Evolutionary conservation across 2,329 filamentous ascomycete species (phyloP).

Genomic region (Venturia asperata): DNA sequence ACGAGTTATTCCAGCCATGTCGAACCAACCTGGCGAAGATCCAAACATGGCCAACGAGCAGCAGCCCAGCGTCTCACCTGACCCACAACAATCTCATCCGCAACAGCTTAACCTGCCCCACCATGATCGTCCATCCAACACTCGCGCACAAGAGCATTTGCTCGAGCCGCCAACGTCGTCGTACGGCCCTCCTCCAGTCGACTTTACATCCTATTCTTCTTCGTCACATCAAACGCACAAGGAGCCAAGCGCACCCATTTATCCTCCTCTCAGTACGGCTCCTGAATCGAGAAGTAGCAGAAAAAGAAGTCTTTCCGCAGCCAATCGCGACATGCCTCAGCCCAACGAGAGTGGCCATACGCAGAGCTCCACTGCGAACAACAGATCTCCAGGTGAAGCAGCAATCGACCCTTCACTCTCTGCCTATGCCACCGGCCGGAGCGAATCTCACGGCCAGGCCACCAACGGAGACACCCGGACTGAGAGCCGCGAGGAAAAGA

Average conservation of each 20-base stretch:
- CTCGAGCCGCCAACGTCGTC: constrained; percentile 19
- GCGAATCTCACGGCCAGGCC: not conserved
- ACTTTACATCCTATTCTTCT: constrained; percentile 32
- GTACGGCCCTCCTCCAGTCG: constrained; percentile 30
- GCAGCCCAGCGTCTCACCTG: constrained; percentile 32
- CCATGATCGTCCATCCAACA: not conserved
- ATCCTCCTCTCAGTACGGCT: constrained; percentile 23
- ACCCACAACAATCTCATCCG: constrained; percentile 27
- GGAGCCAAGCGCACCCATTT: constrained; percentile 21
- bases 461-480: constrained; percentile 19
- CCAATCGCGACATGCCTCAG: not conserved
- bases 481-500: constrained; percentile 28
- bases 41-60: constrained; percentile 47
- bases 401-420: constrained; percentile 20
- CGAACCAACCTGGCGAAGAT: constrained; percentile 22
- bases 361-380: not conserved
- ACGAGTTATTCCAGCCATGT: constrained; percentile 72
- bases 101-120: constrained; percentile 23
- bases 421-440: not conserved
- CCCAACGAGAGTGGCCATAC: constrained; percentile 21
- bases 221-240: not conserved
- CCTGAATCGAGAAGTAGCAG: constrained; percentile 26
- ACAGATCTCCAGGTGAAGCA: constrained; percentile 2
- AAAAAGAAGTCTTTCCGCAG: constrained; percentile 32
- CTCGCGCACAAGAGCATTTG: constrained; percentile 2